These are phyloP conservation scores for Hypoxylon sp. DNA, from an alignment of 2,329 filamentous ascomycete genomes.

Conservation along the genomic window DNA sequence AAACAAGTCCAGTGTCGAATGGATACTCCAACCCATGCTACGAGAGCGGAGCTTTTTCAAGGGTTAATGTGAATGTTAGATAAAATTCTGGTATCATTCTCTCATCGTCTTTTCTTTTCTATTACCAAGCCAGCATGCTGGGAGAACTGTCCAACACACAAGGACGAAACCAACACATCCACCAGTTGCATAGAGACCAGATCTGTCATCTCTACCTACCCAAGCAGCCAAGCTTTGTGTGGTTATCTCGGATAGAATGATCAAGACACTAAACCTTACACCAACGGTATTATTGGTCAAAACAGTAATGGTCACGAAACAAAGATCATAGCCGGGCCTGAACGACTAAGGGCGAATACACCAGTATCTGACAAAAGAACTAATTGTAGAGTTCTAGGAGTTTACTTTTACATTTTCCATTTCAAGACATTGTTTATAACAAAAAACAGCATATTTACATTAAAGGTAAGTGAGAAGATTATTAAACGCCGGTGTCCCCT, in stretches of 20 bases:
- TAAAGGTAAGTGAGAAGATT: background rate
- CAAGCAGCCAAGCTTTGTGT: background rate
- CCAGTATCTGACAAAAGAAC: background rate
- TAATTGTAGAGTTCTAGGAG: background rate
- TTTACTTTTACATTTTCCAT: background rate
- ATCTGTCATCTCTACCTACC: background rate
- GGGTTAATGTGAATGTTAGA: background rate
- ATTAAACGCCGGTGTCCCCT: background rate
- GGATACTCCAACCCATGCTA: slow-evolving; percentile 7
- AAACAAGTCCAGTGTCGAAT: slow-evolving; percentile 22
- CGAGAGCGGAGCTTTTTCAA: background rate
- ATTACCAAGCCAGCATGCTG: background rate
- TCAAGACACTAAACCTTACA: background rate
- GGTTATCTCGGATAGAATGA: background rate
- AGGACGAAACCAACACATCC: background rate
- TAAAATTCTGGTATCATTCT: background rate
- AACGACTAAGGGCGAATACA: background rate
- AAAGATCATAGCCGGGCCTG: background rate
- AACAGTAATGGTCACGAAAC: background rate
- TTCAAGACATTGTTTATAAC: background rate
- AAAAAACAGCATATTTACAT: background rate
- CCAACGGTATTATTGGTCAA: background rate
- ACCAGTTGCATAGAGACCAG: background rate
- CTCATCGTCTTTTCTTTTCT: background rate
- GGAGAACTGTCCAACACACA: background rate